Conservation (phyloP, 805 yeast genomes). For the Candida silvatica region DNA sequence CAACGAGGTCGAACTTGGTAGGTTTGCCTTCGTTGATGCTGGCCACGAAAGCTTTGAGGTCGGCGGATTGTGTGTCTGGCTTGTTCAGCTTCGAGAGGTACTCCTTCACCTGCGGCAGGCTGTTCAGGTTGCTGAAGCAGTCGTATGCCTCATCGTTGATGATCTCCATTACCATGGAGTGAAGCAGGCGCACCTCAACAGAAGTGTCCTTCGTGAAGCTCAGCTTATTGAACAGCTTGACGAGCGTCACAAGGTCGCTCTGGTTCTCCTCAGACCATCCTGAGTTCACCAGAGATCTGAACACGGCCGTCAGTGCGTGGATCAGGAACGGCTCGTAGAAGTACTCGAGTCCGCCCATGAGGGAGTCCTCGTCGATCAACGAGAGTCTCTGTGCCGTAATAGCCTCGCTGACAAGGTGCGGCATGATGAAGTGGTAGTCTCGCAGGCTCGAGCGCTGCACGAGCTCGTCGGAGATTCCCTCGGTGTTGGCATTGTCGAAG, state of each 20-base stretch:
- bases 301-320: conserved; percentile 42
- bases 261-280: conserved; percentile 11
- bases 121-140: conserved; percentile 4
- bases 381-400: conserved; percentile 49
- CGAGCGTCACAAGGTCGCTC: conserved; percentile 6
- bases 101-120: conserved; percentile 5
- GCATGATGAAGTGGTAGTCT: conserved; percentile 62
- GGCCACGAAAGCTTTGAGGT: conserved; percentile 5
- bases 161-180: conserved; percentile 10
- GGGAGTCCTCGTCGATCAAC: conserved; percentile 46
- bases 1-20: conserved; percentile 15
- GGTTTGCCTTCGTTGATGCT: conserved; percentile 8
- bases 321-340: conserved; percentile 74
- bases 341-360: conserved; percentile 78
- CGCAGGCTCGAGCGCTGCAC: conserved; percentile 57
- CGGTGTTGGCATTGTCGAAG: conserved; percentile 46
- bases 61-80: conserved; percentile 2
- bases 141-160: conserved; percentile 9
- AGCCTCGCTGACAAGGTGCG: conserved; percentile 68
- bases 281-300: conserved; percentile 12
- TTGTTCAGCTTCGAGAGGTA: conserved; percentile 8
- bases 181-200: conserved; percentile 13
- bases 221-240: conserved; percentile 13
- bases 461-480: conserved; percentile 80
- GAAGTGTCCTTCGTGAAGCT: conserved; percentile 11